Percentiles rank a stretch among this genome's conserved stretches.
Conservation (phyloP, 1,284 basidiomycete genomes). For the Ustilago xerochloae region DNA sequence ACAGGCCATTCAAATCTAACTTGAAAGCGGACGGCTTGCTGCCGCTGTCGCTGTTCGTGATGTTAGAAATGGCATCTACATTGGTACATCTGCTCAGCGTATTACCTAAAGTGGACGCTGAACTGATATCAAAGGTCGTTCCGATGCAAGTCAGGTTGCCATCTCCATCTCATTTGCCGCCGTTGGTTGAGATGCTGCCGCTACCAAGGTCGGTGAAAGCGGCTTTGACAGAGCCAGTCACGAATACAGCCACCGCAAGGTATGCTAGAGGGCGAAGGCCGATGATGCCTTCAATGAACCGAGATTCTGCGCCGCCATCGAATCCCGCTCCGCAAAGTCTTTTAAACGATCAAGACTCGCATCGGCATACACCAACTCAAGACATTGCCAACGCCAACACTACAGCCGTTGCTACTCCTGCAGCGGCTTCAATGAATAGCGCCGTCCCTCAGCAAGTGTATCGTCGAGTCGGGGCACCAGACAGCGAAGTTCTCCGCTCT, state of each 20-base stretch:
- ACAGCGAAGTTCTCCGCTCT: slow-evolving; percentile 29
- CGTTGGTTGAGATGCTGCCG: slow-evolving; percentile 34
- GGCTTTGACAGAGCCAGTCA: slow-evolving; percentile 18
- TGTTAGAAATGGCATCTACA: slow-evolving; percentile 29
- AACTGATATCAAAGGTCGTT: slow-evolving; percentile 20
- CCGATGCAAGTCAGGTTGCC: slow-evolving; percentile 29
- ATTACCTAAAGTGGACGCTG: slow-evolving; percentile 36
- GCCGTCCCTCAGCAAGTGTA: slow-evolving; percentile 19
- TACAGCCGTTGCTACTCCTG: background rate
- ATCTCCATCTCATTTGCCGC: slow-evolving; percentile 50
- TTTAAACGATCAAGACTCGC: background rate
- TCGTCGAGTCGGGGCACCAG: slow-evolving; percentile 31
- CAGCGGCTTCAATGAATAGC: background rate
- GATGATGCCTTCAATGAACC: slow-evolving; percentile 40
- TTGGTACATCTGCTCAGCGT: slow-evolving; percentile 34
- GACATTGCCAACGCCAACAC: background rate
- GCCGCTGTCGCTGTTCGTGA: slow-evolving; percentile 24
- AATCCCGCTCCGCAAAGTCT: background rate
- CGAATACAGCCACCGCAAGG: slow-evolving; percentile 3
- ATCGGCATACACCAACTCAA: background rate
- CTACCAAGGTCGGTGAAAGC: slow-evolving; percentile 23
- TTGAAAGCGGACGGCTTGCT: slow-evolving; percentile 23
- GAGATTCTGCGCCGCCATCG: background rate
- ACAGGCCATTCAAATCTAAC: background rate
- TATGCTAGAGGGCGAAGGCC: slow-evolving; percentile 23